A percentile compares a stretch with the other conserved stretches of the same genome.
Evolutionary conservation across 176 grass and related monocot species (phyloP).

Genomic region (Aegilops speltoides): DNA sequence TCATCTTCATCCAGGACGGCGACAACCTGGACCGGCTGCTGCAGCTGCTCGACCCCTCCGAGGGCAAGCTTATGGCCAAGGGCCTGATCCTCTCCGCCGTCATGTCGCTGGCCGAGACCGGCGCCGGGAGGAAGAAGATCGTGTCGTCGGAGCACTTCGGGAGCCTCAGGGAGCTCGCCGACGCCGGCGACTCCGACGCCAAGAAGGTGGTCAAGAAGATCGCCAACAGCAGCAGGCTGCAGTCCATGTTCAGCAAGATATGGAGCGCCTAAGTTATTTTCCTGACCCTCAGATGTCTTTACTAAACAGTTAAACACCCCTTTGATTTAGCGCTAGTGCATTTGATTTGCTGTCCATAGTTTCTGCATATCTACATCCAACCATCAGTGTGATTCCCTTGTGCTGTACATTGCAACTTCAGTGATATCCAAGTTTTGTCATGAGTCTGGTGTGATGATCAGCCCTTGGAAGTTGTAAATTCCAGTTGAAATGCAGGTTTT

Average conservation of each 20-base stretch:
- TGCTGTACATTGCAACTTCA: conserved; percentile 36
- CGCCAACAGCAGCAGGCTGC: conserved; percentile 50
- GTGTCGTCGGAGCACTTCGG: conserved; percentile 63
- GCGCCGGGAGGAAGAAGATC: conserved; percentile 73
- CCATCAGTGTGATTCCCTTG: conserved; percentile 15
- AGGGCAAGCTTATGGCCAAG: conserved; percentile 55
- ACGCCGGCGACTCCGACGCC: conserved; percentile 53
- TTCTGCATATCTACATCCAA: neutral
- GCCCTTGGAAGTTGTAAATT: neutral
- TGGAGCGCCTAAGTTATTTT: conserved; percentile 63
- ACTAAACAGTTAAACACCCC: conserved; percentile 28
- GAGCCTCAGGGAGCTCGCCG: conserved; percentile 64
- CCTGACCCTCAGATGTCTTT: neutral
- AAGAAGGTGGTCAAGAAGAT: conserved; percentile 86
- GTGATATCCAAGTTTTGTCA: conserved; percentile 6
- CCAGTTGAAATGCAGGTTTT: no score
- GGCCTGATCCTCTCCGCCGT: conserved; percentile 62
- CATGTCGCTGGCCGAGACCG: conserved; percentile 61
- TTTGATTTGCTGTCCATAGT: conserved; percentile 18
- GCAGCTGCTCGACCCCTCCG: conserved; percentile 53
- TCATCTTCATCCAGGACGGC: conserved; percentile 67
- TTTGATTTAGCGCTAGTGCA: conserved; percentile 31
- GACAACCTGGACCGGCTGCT: conserved; percentile 59
- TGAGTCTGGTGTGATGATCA: neutral
- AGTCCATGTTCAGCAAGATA: conserved; percentile 74